Percentiles rank a stretch among this genome's conserved stretches.
These are phyloP conservation scores for Clarireedia hainanense DNA, from an alignment of 2,329 filamentous ascomycete species.

Conservation along the genomic window DNA sequence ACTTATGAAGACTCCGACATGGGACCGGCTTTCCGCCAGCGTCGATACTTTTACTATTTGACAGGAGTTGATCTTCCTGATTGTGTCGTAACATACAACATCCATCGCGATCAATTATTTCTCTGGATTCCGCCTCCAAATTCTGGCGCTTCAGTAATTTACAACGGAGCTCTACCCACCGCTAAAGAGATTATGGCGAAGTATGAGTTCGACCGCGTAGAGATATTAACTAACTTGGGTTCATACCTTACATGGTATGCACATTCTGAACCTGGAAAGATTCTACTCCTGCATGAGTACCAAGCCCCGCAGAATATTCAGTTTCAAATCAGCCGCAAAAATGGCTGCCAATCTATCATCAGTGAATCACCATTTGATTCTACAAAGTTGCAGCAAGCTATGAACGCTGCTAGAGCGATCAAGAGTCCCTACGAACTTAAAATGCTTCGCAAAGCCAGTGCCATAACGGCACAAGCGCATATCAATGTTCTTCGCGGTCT, in stretches of 20 bases:
- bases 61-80: slow-evolving; percentile 46
- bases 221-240: slow-evolving; percentile 36
- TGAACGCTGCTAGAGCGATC: slow-evolving; percentile 71
- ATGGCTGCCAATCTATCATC: slow-evolving; percentile 2
- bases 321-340: neutral
- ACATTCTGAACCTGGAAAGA: slow-evolving; percentile 30
- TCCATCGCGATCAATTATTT: slow-evolving; percentile 52
- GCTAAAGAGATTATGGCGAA: slow-evolving; percentile 51
- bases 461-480: slow-evolving; percentile 72
- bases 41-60: slow-evolving; percentile 55
- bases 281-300: slow-evolving; percentile 39
- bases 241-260: slow-evolving; percentile 43
- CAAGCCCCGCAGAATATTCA: slow-evolving; percentile 28
- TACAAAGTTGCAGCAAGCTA: slow-evolving; percentile 54
- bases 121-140: slow-evolving; percentile 66
- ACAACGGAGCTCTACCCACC: slow-evolving; percentile 54
- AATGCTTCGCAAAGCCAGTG: slow-evolving; percentile 73
- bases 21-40: slow-evolving; percentile 47
- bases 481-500: slow-evolving; percentile 60
- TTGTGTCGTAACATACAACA: slow-evolving; percentile 49
- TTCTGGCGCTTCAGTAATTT: slow-evolving; percentile 52
- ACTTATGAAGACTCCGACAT: slow-evolving; percentile 52
- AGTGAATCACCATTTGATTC: slow-evolving; percentile 37
- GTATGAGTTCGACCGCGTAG: slow-evolving; percentile 65
- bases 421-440: slow-evolving; percentile 84